Conservation (phyloP, 495 filamentous ascomycete genomes). For the Neurospora sp. region DNA sequence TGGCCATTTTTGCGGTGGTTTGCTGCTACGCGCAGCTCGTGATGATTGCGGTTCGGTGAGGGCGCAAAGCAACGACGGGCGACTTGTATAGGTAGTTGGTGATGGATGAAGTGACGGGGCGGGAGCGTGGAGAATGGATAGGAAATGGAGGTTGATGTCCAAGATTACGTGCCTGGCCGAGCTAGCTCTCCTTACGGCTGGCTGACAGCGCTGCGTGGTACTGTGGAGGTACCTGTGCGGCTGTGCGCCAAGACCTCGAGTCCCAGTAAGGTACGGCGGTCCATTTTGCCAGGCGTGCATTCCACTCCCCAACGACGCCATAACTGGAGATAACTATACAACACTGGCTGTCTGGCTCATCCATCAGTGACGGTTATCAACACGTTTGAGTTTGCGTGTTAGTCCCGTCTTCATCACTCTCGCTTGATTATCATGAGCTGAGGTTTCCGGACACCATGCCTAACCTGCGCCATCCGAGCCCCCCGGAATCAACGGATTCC, state of each 20-base stretch:
- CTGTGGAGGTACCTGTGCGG: constrained; percentile 4
- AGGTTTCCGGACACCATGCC: too few species aligned
- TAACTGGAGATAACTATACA: too few species aligned
- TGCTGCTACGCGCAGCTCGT: constrained; percentile 17
- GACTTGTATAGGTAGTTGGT: background rate
- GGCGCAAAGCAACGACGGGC: constrained; percentile 6
- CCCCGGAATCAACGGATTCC: background rate
- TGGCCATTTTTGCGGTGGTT: constrained; percentile 56
- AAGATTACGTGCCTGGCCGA: constrained; percentile 26
- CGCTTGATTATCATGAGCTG: too few species aligned
- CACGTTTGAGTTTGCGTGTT: too few species aligned
- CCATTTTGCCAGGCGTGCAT: background rate
- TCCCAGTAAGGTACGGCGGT: constrained; percentile 12
- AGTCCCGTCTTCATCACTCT: too few species aligned
- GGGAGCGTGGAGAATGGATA: constrained; percentile 5
- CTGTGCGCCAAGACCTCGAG: constrained; percentile 12
- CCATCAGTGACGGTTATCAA: too few species aligned
- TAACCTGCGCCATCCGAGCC: background rate
- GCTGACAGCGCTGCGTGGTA: background rate
- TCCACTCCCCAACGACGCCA: background rate
- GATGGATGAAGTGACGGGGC: constrained; percentile 5
- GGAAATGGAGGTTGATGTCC: constrained; percentile 16
- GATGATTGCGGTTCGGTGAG: constrained; percentile 9
- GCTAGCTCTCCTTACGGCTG: constrained; percentile 11
- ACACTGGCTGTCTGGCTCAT: too few species aligned